Evolutionary conservation across 306 rosid genomes (phyloP).

Genomic region (Cicer judaicum): DNA sequence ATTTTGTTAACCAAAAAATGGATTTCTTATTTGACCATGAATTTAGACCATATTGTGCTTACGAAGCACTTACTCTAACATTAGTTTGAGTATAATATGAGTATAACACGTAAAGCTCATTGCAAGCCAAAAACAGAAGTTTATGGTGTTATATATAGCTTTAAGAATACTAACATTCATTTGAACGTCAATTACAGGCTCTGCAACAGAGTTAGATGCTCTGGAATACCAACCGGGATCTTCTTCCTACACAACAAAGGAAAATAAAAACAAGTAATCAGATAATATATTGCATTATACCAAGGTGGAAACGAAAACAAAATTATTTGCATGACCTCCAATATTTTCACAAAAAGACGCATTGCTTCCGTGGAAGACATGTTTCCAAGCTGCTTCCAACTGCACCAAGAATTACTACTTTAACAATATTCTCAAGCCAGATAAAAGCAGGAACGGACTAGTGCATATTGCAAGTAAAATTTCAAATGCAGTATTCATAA

Average conservation of each 20-base stretch:
- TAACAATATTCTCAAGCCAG: constrained; percentile 33
- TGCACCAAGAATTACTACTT: constrained; percentile 55
- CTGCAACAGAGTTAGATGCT: constrained; percentile 74
- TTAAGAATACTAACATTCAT: constrained; percentile 73
- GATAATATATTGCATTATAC: constrained; percentile 32
- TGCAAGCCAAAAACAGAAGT: constrained; percentile 25
- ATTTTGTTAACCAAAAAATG: constrained; percentile 19
- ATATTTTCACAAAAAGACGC: constrained; percentile 97
- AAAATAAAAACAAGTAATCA: constrained; percentile 36
- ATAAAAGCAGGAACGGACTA: constrained; percentile 6
- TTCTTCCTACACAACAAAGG: constrained; percentile 70
- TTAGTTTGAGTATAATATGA: constrained; percentile 23
- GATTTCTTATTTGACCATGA: constrained; percentile 17
- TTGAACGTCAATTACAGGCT: constrained; percentile 81
- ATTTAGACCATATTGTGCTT: constrained; percentile 30
- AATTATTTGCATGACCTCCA: constrained; percentile 65
- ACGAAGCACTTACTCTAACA: constrained; percentile 12
- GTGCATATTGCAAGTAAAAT: constrained; percentile 10
- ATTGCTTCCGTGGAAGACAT: constrained; percentile 89
- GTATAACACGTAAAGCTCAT: constrained; percentile 31
- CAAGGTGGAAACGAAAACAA: constrained; percentile 28
- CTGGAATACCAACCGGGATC: constrained; percentile 98
- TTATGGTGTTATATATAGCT: constrained; percentile 18
- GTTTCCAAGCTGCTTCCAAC: constrained; percentile 96
- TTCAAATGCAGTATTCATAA: not conserved